A percentile compares a stretch with the other conserved stretches of the same genome.
These are phyloP conservation scores for Endoconidiophora polonica DNA, from an alignment of 2,329 filamentous ascomycete species.

Conservation along the genomic window DNA sequence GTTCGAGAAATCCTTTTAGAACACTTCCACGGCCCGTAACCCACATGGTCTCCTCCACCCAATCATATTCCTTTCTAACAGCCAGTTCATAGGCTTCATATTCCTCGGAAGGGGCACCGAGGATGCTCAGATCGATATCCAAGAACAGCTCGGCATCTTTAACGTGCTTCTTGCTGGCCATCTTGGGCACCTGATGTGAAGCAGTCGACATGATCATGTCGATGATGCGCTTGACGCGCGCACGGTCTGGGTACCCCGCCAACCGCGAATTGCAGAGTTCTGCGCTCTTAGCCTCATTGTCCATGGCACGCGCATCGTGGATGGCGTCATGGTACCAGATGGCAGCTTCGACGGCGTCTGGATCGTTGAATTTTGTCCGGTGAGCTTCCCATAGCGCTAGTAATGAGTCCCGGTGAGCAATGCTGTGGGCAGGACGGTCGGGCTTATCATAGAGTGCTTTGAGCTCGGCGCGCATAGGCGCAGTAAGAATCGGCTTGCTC, in stretches of 20 bases:
- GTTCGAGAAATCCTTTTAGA: slow-evolving; percentile 1
- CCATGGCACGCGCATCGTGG: slow-evolving; percentile 6
- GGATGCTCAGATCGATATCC: slow-evolving; percentile 11
- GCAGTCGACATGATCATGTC: slow-evolving; percentile 10
- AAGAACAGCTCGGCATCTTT: slow-evolving; percentile 12
- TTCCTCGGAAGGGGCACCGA: slow-evolving; percentile 2
- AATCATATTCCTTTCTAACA: slow-evolving; percentile 11
- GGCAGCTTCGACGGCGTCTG: slow-evolving; percentile 9
- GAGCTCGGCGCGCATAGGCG: neutral
- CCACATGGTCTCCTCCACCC: slow-evolving; percentile 8
- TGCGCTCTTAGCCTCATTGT: slow-evolving; percentile 21
- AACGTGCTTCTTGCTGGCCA: slow-evolving; percentile 1
- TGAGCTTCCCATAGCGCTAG: neutral
- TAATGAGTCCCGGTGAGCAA: slow-evolving; percentile 8
- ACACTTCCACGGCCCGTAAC: neutral
- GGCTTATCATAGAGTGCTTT: slow-evolving; percentile 4
- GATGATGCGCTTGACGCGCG: slow-evolving; percentile 3
- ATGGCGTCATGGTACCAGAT: slow-evolving; percentile 13
- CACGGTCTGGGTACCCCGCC: neutral
- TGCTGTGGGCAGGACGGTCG: slow-evolving; percentile 6
- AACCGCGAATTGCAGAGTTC: slow-evolving; percentile 6
- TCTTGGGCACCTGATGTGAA: slow-evolving; percentile 5
- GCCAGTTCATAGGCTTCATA: slow-evolving; percentile 11
- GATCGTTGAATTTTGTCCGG: slow-evolving; percentile 6
- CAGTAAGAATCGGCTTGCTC: slow-evolving; percentile 1